These are phyloP conservation scores for Dorcoceras hygrometricum DNA, from an alignment of 257 asterid species.

Conservation along the genomic window DNA sequence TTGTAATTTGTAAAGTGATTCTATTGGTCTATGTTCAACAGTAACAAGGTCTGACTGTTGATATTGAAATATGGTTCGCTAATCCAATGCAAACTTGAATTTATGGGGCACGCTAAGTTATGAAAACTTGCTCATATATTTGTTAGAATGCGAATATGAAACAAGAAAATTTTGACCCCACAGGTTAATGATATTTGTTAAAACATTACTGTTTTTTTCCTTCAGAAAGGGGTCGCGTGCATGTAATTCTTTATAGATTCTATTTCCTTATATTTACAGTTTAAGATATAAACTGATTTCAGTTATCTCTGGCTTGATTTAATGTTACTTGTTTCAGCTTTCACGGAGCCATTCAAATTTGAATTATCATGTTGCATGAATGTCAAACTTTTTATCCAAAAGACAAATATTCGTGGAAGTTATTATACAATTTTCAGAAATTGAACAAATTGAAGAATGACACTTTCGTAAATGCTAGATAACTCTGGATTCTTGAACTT, in stretches of 20 bases:
- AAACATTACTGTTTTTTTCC: constrained; percentile 1
- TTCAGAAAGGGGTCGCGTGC: background rate
- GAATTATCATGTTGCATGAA: background rate
- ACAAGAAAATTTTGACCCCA: background rate
- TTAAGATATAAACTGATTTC: background rate
- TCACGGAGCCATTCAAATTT: background rate
- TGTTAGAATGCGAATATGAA: background rate
- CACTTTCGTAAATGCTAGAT: background rate
- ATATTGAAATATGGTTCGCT: background rate
- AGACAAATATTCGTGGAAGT: background rate
- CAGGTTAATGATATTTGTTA: background rate
- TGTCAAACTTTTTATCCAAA: no score
- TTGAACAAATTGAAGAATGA: no score
- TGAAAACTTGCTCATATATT: background rate
- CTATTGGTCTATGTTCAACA: background rate
- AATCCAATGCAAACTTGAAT: constrained; percentile 2
- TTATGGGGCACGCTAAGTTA: background rate
- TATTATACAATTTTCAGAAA: background rate
- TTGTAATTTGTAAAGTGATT: background rate
- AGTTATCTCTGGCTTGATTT: background rate
- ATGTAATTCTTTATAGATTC: background rate
- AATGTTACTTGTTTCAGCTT: background rate
- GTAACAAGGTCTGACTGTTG: background rate
- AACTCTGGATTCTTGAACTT: background rate
- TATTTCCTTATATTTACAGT: background rate